These are phyloP conservation scores for Mucuna pruriens DNA, from an alignment of 306 rosid genomes.

Conservation along the genomic window DNA sequence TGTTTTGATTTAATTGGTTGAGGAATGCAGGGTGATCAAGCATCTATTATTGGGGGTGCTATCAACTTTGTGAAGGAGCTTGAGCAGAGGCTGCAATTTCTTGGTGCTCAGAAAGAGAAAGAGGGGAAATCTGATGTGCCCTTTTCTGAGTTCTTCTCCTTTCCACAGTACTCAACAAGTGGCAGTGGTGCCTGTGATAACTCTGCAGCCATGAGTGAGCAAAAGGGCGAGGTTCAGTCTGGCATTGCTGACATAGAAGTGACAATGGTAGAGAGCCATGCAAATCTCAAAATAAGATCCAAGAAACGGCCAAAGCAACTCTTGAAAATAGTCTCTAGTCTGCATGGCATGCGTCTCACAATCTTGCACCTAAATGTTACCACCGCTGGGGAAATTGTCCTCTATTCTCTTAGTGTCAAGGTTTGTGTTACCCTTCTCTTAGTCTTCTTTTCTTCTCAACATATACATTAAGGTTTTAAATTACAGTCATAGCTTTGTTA, in stretches of 20 bases:
- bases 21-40: conserved; percentile 84
- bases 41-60: conserved; percentile 93
- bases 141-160: conserved; percentile 89
- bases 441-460: neutral
- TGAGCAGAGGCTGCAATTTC: conserved; percentile 76
- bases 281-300: conserved; percentile 80
- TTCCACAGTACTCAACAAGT: conserved; percentile 78
- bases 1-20: neutral
- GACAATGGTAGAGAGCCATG: conserved; percentile 94
- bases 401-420: conserved; percentile 85
- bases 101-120: conserved; percentile 51
- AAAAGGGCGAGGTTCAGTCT: conserved; percentile 38
- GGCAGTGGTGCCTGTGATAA: conserved; percentile 30
- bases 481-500: neutral
- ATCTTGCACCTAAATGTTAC: conserved; percentile 85
- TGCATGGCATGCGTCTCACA: conserved; percentile 74
- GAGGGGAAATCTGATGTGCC: conserved; percentile 45
- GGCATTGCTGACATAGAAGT: conserved; percentile 84
- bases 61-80: conserved; percentile 91
- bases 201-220: conserved; percentile 37
- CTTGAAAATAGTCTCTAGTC: conserved; percentile 68
- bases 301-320: conserved; percentile 74
- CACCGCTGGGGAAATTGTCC: conserved; percentile 59
- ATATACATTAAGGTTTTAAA: neutral
- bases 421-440: conserved; percentile 36